Percentiles rank a stretch among this genome's conserved stretches.
phyloP scores from a whole-genome alignment of 139 green algal genomes.

The Yamagishiella unicocca region DNA sequence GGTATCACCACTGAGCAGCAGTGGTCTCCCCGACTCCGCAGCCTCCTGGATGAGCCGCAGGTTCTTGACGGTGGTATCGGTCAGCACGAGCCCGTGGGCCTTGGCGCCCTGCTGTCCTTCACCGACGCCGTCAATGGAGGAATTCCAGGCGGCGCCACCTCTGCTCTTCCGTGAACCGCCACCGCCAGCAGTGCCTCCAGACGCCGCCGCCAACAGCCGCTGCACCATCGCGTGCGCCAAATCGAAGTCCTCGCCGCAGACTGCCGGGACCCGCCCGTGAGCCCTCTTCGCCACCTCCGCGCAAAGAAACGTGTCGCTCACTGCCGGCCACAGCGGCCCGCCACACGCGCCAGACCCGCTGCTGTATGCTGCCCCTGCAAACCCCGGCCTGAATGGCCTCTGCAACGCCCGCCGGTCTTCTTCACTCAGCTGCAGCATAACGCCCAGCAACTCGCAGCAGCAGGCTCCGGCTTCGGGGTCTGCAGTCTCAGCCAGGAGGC shows the following conservation, averaged over 20 bases:
- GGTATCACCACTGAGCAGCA: slow-evolving; percentile 55
- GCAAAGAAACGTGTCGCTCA: neutral
- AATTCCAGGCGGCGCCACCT: too few relatives aligned
- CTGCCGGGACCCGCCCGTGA: neutral
- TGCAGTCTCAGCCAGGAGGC: neutral
- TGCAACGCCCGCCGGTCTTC: neutral
- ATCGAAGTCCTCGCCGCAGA: slow-evolving; percentile 13
- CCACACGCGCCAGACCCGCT: neutral
- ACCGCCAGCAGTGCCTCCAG: neutral
- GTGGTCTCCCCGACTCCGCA: slow-evolving; percentile 11
- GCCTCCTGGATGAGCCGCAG: slow-evolving; percentile 41
- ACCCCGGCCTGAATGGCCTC: too few relatives aligned
- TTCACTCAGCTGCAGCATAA: neutral
- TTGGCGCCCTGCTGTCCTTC: neutral
- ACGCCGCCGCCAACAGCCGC: neutral
- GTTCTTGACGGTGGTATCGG: slow-evolving; percentile 34
- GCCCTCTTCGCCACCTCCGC: neutral
- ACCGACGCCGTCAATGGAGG: too few relatives aligned
- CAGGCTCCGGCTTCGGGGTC: neutral
- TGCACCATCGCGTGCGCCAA: neutral
- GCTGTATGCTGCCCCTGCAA: too few relatives aligned
- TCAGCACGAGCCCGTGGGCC: slow-evolving; percentile 24
- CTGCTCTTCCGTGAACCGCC: too few relatives aligned
- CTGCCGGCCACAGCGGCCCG: neutral
- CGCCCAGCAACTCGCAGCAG: neutral